Conservation (phyloP, 305 asterid genomes). For the Solanum hybrid region DNA sequence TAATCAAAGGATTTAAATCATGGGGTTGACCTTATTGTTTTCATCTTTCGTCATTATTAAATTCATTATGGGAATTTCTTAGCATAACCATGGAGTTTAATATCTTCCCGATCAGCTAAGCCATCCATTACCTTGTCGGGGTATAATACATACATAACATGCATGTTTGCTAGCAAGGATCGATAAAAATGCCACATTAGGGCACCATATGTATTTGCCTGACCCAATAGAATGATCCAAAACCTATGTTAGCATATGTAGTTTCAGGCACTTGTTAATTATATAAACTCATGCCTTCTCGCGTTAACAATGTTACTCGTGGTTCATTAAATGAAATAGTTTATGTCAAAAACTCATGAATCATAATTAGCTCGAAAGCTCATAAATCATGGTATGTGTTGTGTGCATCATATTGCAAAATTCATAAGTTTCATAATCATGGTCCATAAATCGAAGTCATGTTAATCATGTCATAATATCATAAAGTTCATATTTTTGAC, state of each 20-base stretch:
- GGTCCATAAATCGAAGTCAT: not conserved
- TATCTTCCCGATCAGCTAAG: not conserved
- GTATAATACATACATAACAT: too few species aligned
- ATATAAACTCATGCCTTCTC: not conserved
- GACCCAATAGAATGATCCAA: not conserved
- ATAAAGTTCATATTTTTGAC: not conserved
- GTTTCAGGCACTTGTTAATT: not conserved
- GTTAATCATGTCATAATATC: not conserved
- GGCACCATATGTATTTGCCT: not conserved
- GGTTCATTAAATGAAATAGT: not conserved
- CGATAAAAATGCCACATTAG: not conserved
- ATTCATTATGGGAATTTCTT: not conserved
- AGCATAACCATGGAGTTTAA: not conserved
- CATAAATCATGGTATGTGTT: not conserved
- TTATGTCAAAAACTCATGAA: not conserved
- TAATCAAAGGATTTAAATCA: not conserved
- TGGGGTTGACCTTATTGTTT: not conserved
- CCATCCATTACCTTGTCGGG: not conserved
- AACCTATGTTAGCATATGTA: not conserved
- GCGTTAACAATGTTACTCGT: not conserved
- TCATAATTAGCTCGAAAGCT: not conserved
- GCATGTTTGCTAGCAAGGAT: not conserved
- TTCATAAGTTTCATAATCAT: not conserved
- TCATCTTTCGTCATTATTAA: not conserved
- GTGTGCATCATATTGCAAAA: not conserved